These are phyloP conservation scores for Yamadazyma jaroonii DNA, from an alignment of 1,139 yeast species.

Conservation along the genomic window DNA sequence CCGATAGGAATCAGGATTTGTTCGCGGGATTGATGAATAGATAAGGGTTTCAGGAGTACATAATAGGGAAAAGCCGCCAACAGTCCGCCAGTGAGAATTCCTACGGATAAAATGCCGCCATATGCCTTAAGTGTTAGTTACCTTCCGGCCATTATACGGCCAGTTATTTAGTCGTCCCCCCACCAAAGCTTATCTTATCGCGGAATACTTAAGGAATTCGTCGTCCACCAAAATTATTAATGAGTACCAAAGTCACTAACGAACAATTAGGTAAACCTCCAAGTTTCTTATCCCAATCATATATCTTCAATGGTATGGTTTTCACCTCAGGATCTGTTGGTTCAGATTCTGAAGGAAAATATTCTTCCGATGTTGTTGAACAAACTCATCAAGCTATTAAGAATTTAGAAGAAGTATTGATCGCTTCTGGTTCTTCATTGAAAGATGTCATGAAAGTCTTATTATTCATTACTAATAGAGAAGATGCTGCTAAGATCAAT, in stretches of 20 bases:
- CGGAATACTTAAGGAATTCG: too few relatives aligned
- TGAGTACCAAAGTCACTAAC: slow-evolving; percentile 1
- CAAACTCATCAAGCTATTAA: slow-evolving; percentile 39
- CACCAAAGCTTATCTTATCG: too few relatives aligned
- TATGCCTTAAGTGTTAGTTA: too few relatives aligned
- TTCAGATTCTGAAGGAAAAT: slow-evolving; percentile 20
- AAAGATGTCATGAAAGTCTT: slow-evolving; percentile 47
- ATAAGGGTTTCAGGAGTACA: too few relatives aligned
- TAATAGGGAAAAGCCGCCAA: too few relatives aligned
- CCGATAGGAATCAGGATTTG: background rate
- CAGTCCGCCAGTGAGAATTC: too few relatives aligned
- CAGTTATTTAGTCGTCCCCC: too few relatives aligned
- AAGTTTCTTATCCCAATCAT: slow-evolving; percentile 36
- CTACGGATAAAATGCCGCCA: too few relatives aligned
- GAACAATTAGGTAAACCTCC: slow-evolving; percentile 3
- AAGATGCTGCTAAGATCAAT: slow-evolving; percentile 41
- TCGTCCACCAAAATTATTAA: background rate
- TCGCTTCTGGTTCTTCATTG: slow-evolving; percentile 41
- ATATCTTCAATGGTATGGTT: slow-evolving; percentile 42
- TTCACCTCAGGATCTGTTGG: slow-evolving; percentile 38
- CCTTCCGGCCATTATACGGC: too few relatives aligned
- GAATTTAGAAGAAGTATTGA: slow-evolving; percentile 37
- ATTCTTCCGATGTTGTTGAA: slow-evolving; percentile 30
- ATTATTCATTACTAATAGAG: slow-evolving; percentile 40
- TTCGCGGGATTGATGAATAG: background rate